Evolutionary conservation across 768 basidiomycete genomes (phyloP).

Genomic region (Phylloporus sp.): DNA sequence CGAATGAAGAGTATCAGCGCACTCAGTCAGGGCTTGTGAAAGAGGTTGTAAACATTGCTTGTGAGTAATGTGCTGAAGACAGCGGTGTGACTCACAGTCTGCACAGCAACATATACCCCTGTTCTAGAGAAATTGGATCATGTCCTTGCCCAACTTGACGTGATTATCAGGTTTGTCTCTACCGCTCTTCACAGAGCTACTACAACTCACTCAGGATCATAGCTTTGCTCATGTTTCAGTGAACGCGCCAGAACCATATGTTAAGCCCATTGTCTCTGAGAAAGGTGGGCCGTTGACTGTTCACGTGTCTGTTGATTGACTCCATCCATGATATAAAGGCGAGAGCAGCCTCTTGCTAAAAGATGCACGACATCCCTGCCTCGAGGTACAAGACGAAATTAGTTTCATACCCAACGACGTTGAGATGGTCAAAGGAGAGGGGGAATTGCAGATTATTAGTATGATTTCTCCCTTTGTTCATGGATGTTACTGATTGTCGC

Average conservation of each 20-base stretch:
- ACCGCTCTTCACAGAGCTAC: background rate
- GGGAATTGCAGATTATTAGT: conserved; percentile 97
- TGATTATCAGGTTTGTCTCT: conserved; percentile 71
- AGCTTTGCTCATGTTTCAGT: conserved; percentile 92
- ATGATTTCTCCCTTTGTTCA: conserved; percentile 17
- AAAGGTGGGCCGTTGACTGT: conserved; percentile 49
- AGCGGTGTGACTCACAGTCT: background rate
- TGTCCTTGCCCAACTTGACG: conserved; percentile 86
- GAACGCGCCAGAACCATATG: conserved; percentile 81
- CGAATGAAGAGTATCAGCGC: conserved; percentile 64
- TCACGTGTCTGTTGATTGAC: background rate
- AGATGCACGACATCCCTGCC: conserved; percentile 91
- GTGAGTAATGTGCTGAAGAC: conserved; percentile 41
- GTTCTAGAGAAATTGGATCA: conserved; percentile 82
- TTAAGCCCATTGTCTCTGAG: conserved; percentile 77
- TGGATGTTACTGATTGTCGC: background rate
- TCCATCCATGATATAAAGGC: conserved; percentile 40
- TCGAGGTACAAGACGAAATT: conserved; percentile 93
- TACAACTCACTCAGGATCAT: background rate
- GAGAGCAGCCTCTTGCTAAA: conserved; percentile 74
- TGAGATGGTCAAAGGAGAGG: conserved; percentile 89
- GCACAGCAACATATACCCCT: conserved; percentile 85
- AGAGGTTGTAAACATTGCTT: conserved; percentile 89
- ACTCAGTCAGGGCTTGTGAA: conserved; percentile 83
- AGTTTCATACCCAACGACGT: conserved; percentile 92